These are phyloP conservation scores for Yamadazyma songkhlaensis DNA, from an alignment of 1,139 yeast genomes.

Conservation along the genomic window DNA sequence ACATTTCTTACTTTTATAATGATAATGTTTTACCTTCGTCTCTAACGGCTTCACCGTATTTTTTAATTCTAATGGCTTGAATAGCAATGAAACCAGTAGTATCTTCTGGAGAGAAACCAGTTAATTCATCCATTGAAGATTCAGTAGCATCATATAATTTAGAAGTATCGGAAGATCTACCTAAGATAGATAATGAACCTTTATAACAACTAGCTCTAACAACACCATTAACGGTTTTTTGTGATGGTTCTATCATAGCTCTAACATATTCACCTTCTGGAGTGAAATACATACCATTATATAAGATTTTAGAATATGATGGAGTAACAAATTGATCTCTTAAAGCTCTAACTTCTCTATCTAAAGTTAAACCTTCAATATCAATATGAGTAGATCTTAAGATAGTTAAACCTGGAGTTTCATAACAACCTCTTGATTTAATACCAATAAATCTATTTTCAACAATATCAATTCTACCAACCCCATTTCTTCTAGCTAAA, in stretches of 20 bases:
- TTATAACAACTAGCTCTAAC: constrained; percentile 94
- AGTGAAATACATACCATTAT: constrained; percentile 96
- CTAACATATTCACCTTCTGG: constrained; percentile 98
- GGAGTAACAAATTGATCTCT: constrained; percentile 97
- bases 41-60: constrained; percentile 93
- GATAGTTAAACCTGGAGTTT: constrained; percentile 96
- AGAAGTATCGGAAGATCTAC: constrained; percentile 94
- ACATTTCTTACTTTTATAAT: constrained; percentile 9
- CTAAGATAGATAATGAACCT: constrained; percentile 80
- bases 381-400: constrained; percentile 94
- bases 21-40: constrained; percentile 60
- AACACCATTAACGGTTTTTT: constrained; percentile 90
- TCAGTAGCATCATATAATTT: constrained; percentile 96
- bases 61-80: constrained; percentile 96
- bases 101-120: constrained; percentile 96
- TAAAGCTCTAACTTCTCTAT: constrained; percentile 95
- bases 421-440: constrained; percentile 98
- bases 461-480: constrained; percentile 97
- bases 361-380: constrained; percentile 93
- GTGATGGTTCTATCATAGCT: constrained; percentile 91
- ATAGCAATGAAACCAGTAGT: constrained; percentile 97
- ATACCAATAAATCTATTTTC: constrained; percentile 98
- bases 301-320: constrained; percentile 82
- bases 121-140: constrained; percentile 98
- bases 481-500: constrained; percentile 98